A percentile compares a stretch with the other conserved stretches of the same genome.
phyloP scores from a whole-genome alignment of 805 yeast genomes.

The Ogataea kodamae region DNA sequence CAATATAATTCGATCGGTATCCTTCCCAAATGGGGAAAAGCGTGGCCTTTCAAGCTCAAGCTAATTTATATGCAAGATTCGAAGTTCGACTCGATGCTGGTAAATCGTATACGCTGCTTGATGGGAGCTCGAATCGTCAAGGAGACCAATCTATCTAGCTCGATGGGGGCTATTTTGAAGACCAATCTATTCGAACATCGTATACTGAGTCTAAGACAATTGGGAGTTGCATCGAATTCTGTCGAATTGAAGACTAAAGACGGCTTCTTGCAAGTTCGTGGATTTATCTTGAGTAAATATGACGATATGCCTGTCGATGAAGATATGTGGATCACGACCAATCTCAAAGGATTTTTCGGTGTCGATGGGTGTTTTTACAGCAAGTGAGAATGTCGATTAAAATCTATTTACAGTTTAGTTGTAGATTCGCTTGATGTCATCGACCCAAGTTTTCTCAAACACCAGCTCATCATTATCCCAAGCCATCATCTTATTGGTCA shows the following conservation, averaged over 20 bases:
- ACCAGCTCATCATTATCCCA: conserved; percentile 33
- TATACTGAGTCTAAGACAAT: conserved; percentile 37
- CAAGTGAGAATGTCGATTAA: not conserved
- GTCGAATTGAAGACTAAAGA: conserved; percentile 54
- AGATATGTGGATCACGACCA: conserved; percentile 48
- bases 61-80: conserved; percentile 37
- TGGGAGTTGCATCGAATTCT: conserved; percentile 59
- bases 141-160: conserved; percentile 44
- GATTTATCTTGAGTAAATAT: conserved; percentile 59
- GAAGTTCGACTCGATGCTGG: conserved; percentile 17
- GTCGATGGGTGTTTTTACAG: conserved; percentile 66
- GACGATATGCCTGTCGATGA: conserved; percentile 33
- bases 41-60: conserved; percentile 33
- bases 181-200: conserved; percentile 65
- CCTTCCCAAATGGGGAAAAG: conserved; percentile 25
- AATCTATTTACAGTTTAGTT: conserved; percentile 29
- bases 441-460: conserved; percentile 35
- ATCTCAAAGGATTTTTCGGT: conserved; percentile 59
- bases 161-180: conserved; percentile 56
- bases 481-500: conserved; percentile 34
- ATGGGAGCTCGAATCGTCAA: conserved; percentile 49
- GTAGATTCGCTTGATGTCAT: conserved; percentile 34
- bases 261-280: conserved; percentile 57
- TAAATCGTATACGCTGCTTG: conserved; percentile 42
- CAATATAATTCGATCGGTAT: conserved; percentile 45